A percentile compares a stretch with the other conserved stretches of the same genome.
phyloP scores from a whole-genome alignment of 495 filamentous ascomycete species.

The Aspergillus affinis region DNA sequence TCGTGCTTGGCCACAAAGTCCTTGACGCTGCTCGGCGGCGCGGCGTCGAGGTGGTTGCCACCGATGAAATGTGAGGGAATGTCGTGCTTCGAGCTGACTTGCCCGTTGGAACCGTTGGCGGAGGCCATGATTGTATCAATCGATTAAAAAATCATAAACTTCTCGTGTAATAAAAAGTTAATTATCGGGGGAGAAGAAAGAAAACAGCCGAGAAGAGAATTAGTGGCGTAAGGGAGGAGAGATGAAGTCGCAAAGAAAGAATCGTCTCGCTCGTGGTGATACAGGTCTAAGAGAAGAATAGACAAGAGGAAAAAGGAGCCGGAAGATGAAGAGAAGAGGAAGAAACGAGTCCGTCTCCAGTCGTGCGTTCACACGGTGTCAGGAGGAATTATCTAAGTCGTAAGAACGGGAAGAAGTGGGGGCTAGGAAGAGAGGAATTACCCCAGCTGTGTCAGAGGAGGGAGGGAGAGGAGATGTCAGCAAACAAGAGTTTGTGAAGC shows the following conservation, averaged over 20 bases:
- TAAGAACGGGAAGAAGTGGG: slow-evolving; percentile 1
- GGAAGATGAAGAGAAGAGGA: background rate
- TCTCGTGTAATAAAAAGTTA: slow-evolving; percentile 23
- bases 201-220: background rate
- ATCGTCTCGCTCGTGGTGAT: slow-evolving; percentile 5
- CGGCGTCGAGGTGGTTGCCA: slow-evolving; percentile 80
- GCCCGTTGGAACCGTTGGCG: slow-evolving; percentile 51
- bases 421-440: slow-evolving; percentile 1
- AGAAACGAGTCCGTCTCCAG: slow-evolving; percentile 1
- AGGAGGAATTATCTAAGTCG: slow-evolving; percentile 5
- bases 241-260: slow-evolving; percentile 1
- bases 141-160: slow-evolving; percentile 26
- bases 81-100: slow-evolving; percentile 65
- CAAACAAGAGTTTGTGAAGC: slow-evolving; percentile 2
- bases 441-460: slow-evolving; percentile 1
- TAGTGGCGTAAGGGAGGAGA: slow-evolving; percentile 5
- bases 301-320: background rate
- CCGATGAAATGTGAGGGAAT: slow-evolving; percentile 93
- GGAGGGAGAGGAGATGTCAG: slow-evolving; percentile 1
- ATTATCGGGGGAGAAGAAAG: slow-evolving; percentile 6
- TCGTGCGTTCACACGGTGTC: slow-evolving; percentile 6
- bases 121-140: slow-evolving; percentile 37
- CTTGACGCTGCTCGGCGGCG: slow-evolving; percentile 77
- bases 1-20: slow-evolving; percentile 89
- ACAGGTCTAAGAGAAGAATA: background rate